Conservation (phyloP, 1,284 basidiomycete species). For the Cutaneotrichosporon sp. region DNA sequence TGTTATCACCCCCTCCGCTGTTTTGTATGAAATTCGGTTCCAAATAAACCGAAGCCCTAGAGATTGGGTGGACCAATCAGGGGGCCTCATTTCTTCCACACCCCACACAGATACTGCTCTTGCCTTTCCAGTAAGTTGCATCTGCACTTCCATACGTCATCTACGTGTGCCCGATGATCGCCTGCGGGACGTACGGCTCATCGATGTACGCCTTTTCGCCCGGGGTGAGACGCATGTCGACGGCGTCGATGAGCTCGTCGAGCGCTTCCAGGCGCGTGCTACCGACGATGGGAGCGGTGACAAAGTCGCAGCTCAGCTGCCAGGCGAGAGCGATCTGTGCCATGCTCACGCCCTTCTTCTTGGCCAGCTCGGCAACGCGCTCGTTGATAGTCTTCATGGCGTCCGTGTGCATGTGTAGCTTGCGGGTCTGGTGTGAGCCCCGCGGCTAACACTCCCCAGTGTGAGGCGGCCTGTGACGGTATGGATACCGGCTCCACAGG, state of each 20-base stretch:
- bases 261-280: conserved; percentile 41
- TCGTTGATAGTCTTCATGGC: conserved; percentile 40
- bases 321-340: conserved; percentile 62
- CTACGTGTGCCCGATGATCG: conserved; percentile 14
- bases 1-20: conserved; percentile 3
- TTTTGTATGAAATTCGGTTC: not conserved
- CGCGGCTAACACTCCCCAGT: no score
- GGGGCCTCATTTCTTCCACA: not conserved
- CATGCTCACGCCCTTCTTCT: conserved; percentile 60
- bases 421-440: conserved; percentile 8
- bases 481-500: no score
- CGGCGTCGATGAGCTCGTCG: conserved; percentile 37
- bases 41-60: no score
- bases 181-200: conserved; percentile 53
- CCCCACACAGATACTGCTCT: no score
- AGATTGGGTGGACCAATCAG: not conserved
- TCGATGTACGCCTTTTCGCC: conserved; percentile 60
- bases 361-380: conserved; percentile 60
- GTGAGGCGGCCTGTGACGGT: no score
- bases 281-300: conserved; percentile 49
- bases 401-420: conserved; percentile 17
- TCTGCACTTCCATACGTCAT: not conserved
- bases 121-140: not conserved
- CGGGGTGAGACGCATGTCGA: conserved; percentile 51
- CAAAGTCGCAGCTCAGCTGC: conserved; percentile 48